Base-by-base conservation (phyloP, 2,329 filamentous ascomycete species). In the Daldinia sp. region DNA sequence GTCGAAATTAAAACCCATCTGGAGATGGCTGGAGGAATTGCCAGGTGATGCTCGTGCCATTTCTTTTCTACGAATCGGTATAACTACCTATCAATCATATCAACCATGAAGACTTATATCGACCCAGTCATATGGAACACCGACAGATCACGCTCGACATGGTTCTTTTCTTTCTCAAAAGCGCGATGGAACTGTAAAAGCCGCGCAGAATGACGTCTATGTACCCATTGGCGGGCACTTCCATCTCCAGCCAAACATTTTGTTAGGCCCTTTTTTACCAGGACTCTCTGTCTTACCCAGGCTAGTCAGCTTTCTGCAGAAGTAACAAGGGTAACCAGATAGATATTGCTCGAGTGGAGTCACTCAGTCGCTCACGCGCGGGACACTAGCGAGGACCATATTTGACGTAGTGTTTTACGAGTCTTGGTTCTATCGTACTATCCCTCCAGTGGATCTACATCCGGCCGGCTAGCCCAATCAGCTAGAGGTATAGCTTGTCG, bases 181-280 rank as follows among this genome's bases (percentile, higher is more conserved):
- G 58, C 43, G 51, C 34, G 48, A 61, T 52, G 63, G 64, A 43
- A 61, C 55, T 59, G 19, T 49, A 47, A 29, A 37, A 29, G 11
- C 52, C 43, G 60, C 63, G 63, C 52, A 61, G 10, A 35, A 68
- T 68, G 66, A 66, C 66, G 63, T 68, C 60, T 57, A 9, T 8
- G 39, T 23, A 51, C 41, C 58, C 53, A 23, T 49, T 45, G 19
- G 39, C n/a, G 37, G 32, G 48, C 39, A 3, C 9, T 25, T 39
- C n/a, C n/a, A n/a, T n/a, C 58, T 52, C 45, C 27, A 43, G 52
- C 39, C 39, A 45, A 27, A 55, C 47, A 53, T 55, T 34, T 34
- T 56, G 56, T 66, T 50, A 39, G 53, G 39, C 15, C 45, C 19
- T 48, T 7, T 32, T 48, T 7, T 48, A 48, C 45, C 45, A 48